Percentiles rank a stretch among this genome's conserved stretches.
These are phyloP conservation scores for Penicillium paxilli DNA, from an alignment of 495 filamentous ascomycete species.

Conservation along the genomic window DNA sequence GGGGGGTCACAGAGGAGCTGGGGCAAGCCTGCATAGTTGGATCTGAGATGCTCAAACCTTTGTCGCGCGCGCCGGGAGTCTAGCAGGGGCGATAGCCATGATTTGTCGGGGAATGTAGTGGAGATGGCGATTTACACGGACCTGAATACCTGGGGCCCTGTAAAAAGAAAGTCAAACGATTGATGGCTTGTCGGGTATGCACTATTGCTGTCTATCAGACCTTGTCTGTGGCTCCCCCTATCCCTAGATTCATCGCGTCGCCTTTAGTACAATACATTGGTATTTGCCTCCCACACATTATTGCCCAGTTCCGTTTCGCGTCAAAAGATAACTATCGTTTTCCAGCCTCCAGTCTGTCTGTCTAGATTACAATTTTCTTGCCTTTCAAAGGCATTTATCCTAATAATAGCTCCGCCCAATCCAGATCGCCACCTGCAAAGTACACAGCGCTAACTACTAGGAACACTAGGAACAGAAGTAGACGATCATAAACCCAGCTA, in stretches of 20 bases:
- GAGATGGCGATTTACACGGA: conserved; percentile 2
- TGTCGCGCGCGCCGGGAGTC: conserved; percentile 19
- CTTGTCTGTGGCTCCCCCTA: conserved; percentile 4
- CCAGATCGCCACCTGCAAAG: neutral
- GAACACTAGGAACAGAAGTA: neutral
- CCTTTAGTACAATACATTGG: neutral
- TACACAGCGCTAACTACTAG: conserved; percentile 1
- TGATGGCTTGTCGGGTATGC: neutral
- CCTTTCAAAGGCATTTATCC: neutral
- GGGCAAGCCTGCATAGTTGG: conserved; percentile 29
- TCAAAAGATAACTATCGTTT: neutral
- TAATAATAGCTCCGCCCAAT: neutral
- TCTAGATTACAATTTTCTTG: neutral
- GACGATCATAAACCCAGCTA: neutral
- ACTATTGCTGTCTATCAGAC: conserved; percentile 1
- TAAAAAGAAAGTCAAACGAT: conserved; percentile 1
- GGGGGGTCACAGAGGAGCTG: conserved; percentile 16
- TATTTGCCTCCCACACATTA: neutral
- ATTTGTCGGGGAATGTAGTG: conserved; percentile 12
- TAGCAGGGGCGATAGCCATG: conserved; percentile 10
- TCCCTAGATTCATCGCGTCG: conserved; percentile 22
- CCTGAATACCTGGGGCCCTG: neutral
- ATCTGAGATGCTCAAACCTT: conserved; percentile 29
- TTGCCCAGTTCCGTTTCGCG: neutral
- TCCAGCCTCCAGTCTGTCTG: neutral